Conservation (phyloP, 805 yeast genomes). For the Priceomyces medius region DNA sequence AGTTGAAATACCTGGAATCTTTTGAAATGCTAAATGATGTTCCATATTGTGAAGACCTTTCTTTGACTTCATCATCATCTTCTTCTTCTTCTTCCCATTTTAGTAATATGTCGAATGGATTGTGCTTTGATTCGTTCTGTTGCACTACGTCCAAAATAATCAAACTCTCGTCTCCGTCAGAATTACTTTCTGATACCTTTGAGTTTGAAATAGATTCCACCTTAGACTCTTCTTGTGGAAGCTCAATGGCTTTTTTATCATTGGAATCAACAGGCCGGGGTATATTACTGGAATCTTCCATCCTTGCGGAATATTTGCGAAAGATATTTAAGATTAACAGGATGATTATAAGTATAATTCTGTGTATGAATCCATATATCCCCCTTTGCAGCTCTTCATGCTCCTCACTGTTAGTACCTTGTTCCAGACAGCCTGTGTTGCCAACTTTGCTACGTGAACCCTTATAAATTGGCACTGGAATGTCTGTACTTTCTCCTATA, state of each 20-base stretch:
- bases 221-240: background rate
- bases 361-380: background rate
- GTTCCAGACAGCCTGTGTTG: background rate
- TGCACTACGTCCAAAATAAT: constrained; percentile 5
- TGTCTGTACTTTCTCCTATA: background rate
- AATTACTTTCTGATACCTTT: background rate
- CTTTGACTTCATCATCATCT: background rate
- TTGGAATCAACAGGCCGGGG: background rate
- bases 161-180: constrained; percentile 7
- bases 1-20: background rate
- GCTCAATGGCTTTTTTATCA: background rate
- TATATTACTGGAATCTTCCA: background rate
- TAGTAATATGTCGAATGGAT: constrained; percentile 4
- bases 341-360: background rate
- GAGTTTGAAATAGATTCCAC: background rate
- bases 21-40: constrained; percentile 6
- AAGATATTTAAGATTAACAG: background rate
- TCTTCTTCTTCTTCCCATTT: constrained; percentile 1
- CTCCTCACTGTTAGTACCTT: background rate
- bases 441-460: background rate
- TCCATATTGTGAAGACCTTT: constrained; percentile 7
- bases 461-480: background rate
- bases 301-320: background rate
- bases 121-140: background rate
- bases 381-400: background rate